Conservation (phyloP, 2,329 filamentous ascomycete species). For the Aspergillus fischeri region DNA sequence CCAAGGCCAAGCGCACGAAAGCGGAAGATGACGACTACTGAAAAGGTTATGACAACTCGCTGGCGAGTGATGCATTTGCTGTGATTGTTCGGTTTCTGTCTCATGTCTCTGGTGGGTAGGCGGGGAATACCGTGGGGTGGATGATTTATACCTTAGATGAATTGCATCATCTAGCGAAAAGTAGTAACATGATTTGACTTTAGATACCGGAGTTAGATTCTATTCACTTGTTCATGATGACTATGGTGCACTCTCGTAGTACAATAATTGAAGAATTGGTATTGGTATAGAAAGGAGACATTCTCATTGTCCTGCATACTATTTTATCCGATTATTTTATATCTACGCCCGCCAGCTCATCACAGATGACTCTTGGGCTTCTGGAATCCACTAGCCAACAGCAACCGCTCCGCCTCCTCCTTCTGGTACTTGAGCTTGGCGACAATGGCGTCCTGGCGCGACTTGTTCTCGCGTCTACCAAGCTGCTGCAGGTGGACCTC, state of each 20-base stretch:
- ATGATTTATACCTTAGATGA: background rate
- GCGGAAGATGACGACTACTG: conserved; percentile 29
- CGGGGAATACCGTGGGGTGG: background rate
- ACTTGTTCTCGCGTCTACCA: conserved; percentile 53
- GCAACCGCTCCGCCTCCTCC: conserved; percentile 34
- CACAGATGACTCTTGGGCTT: conserved; percentile 35
- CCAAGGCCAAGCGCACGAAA: conserved; percentile 30
- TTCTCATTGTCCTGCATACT: background rate
- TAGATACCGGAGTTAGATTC: background rate
- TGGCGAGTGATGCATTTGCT: conserved; percentile 18
- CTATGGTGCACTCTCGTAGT: background rate
- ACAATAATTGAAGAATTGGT: background rate
- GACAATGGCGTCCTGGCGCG: conserved; percentile 42
- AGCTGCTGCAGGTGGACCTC: conserved; percentile 75
- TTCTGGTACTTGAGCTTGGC: conserved; percentile 43
- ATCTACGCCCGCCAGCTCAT: background rate
- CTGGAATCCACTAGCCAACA: conserved; percentile 32
- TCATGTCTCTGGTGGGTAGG: background rate
- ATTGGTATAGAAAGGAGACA: background rate
- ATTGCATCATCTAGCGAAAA: background rate
- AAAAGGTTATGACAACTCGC: conserved; percentile 15
- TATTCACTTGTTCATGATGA: background rate
- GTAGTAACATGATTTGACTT: background rate
- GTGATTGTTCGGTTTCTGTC: background rate
- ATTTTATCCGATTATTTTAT: background rate